These are phyloP conservation scores for Raffaelea deltoideospora DNA, from an alignment of 2,329 filamentous ascomycete genomes.

Conservation along the genomic window DNA sequence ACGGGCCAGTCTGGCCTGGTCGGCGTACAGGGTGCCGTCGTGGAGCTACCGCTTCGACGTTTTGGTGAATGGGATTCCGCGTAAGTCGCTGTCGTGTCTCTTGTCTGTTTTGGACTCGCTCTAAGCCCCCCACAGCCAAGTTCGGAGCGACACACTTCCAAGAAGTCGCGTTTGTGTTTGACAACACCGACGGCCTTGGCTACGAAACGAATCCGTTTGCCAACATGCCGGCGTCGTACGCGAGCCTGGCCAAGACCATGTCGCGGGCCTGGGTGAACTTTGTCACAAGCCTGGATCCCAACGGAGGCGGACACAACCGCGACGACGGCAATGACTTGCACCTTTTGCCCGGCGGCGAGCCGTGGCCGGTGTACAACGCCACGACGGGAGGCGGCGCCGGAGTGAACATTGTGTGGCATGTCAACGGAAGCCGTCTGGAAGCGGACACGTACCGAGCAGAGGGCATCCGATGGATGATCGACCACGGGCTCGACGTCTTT, in stretches of 20 bases:
- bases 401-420: constrained; percentile 6
- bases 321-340: too few relatives aligned
- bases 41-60: constrained; percentile 31
- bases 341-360: not conserved
- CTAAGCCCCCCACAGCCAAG: not conserved
- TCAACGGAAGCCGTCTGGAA: constrained; percentile 1
- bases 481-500: constrained; percentile 5
- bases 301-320: not conserved
- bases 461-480: constrained; percentile 6
- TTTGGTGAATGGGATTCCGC: constrained; percentile 14
- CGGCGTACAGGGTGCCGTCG: constrained; percentile 5
- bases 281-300: constrained; percentile 4
- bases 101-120: not conserved
- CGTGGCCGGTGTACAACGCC: constrained; percentile 10
- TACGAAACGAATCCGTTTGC: constrained; percentile 24
- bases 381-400: constrained; percentile 9
- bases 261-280: constrained; percentile 34
- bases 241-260: constrained; percentile 29
- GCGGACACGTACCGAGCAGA: constrained; percentile 4
- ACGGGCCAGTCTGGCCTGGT: constrained; percentile 9
- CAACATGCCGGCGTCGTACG: constrained; percentile 24
- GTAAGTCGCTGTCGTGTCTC: too few relatives aligned
- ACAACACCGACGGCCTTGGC: constrained; percentile 32
- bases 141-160: constrained; percentile 20
- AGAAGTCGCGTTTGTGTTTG: constrained; percentile 38